Conservation (phyloP, 108 stramenopile species). For the Stephanodiscus minutulus region DNA sequence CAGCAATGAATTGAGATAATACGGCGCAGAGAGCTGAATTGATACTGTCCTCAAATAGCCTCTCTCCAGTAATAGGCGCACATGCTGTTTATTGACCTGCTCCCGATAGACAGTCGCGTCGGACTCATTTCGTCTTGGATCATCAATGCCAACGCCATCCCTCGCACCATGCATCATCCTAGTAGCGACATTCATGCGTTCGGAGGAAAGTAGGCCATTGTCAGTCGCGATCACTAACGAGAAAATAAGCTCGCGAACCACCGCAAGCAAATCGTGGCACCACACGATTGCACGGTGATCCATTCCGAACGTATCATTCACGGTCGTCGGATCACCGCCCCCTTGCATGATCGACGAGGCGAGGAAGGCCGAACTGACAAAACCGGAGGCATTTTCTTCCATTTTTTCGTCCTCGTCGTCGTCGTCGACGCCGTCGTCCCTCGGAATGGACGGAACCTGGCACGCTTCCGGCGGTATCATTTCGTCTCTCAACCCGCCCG, state of each 20-base stretch:
- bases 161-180: constrained; percentile 12
- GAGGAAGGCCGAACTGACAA: constrained; percentile 28
- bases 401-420: neutral
- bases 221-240: constrained; percentile 32
- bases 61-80: constrained; percentile 12
- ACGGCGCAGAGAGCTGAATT: constrained; percentile 43
- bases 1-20: constrained; percentile 44
- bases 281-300: constrained; percentile 86
- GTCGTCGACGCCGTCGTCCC: neutral
- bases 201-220: constrained; percentile 18
- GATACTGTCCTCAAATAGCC: constrained; percentile 29
- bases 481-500: constrained; percentile 80
- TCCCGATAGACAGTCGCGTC: constrained; percentile 6
- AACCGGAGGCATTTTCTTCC: neutral
- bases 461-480: constrained; percentile 72
- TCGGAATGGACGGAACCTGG: constrained; percentile 18
- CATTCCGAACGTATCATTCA: constrained; percentile 57
- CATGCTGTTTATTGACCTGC: constrained; percentile 2
- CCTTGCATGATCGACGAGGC: constrained; percentile 18
- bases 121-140: neutral
- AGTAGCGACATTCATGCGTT: constrained; percentile 21
- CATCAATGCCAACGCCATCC: neutral
- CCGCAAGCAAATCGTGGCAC: constrained; percentile 68
- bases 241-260: constrained; percentile 63
- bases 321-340: neutral